Evolutionary conservation across 2,329 filamentous ascomycete genomes (phyloP).

Genomic region (Trichoderma sp.): DNA sequence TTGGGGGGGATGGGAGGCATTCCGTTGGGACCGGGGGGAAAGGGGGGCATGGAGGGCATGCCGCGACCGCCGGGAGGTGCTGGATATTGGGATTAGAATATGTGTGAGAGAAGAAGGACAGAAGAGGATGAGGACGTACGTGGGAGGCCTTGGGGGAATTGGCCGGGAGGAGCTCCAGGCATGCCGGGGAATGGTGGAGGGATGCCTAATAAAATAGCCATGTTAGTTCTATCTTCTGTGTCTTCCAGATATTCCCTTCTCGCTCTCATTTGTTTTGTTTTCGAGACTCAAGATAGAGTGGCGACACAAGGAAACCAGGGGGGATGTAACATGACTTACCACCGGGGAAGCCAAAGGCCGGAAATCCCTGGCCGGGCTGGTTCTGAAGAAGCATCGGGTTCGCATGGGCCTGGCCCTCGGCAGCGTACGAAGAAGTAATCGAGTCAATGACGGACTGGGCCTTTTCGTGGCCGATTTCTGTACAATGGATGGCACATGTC

Average conservation of each 20-base stretch:
- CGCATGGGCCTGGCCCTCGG: slow-evolving; percentile 81
- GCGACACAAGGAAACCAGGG: not conserved
- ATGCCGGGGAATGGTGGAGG: slow-evolving; percentile 60
- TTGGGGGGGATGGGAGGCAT: slow-evolving; percentile 34
- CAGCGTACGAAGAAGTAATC: slow-evolving; percentile 93
- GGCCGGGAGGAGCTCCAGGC: slow-evolving; percentile 42
- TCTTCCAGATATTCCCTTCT: not conserved
- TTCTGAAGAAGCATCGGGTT: slow-evolving; percentile 80
- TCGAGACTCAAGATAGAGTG: not conserved
- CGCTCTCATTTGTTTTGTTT: not conserved
- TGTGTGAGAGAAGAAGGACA: too few relatives aligned
- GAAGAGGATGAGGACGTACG: slow-evolving; percentile 45
- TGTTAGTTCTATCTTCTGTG: not conserved
- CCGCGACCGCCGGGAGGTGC: slow-evolving; percentile 52
- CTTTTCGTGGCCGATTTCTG: slow-evolving; percentile 97
- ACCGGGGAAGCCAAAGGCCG: slow-evolving; percentile 63
- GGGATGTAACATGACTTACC: slow-evolving; percentile 27
- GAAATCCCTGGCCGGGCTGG: slow-evolving; percentile 52
- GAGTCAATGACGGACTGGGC: slow-evolving; percentile 97
- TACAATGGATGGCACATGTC: not conserved
- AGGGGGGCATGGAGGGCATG: slow-evolving; percentile 46
- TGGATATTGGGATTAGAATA: slow-evolving; percentile 26
- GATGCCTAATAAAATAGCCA: slow-evolving; percentile 36
- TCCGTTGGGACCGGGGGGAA: slow-evolving; percentile 41
- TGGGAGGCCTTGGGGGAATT: slow-evolving; percentile 44